Conservation (phyloP, 345 rosid species). For the Syzygium jambos region DNA sequence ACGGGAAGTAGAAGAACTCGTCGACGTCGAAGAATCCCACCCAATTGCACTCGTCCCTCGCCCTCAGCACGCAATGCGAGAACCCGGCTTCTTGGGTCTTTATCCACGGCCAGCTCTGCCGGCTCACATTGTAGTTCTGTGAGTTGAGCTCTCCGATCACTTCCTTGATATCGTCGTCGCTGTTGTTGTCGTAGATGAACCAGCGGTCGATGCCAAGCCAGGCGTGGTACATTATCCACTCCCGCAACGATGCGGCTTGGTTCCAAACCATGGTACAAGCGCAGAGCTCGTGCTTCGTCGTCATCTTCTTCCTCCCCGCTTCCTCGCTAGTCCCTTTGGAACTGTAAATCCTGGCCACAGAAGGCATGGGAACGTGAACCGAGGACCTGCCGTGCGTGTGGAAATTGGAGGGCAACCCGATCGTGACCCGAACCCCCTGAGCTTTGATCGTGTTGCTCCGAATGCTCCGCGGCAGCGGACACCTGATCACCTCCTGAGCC, state of each 20-base stretch:
- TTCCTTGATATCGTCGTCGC: constrained; percentile 58
- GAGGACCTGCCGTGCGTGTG: constrained; percentile 1
- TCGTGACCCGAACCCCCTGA: constrained; percentile 43
- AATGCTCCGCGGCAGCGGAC: constrained; percentile 61
- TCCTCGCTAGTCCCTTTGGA: not conserved
- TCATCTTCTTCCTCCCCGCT: constrained; percentile 10
- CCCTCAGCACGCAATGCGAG: constrained; percentile 81
- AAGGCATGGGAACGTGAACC: constrained; percentile 31
- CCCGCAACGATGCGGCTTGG: constrained; percentile 68
- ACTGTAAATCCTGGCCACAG: constrained; percentile 46
- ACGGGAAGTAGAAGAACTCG: constrained; percentile 80
- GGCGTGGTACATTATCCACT: constrained; percentile 86
- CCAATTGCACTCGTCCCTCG: constrained; percentile 79
- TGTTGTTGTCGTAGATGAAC: constrained; percentile 96
- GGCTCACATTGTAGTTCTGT: constrained; percentile 53
- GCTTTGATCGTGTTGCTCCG: constrained; percentile 36
- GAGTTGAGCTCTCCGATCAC: constrained; percentile 48
- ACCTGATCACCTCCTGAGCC: constrained; percentile 91
- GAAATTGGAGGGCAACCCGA: constrained; percentile 10
- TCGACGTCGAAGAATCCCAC: constrained; percentile 95
- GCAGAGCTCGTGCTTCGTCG: constrained; percentile 55
- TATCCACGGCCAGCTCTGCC: constrained; percentile 95
- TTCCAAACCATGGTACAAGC: constrained; percentile 96
- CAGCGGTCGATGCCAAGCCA: constrained; percentile 93
- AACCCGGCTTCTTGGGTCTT: constrained; percentile 98